Base-by-base conservation (phyloP, 192 early-diverging fungal genomes). In the Lobosporangium transversale region DNA sequence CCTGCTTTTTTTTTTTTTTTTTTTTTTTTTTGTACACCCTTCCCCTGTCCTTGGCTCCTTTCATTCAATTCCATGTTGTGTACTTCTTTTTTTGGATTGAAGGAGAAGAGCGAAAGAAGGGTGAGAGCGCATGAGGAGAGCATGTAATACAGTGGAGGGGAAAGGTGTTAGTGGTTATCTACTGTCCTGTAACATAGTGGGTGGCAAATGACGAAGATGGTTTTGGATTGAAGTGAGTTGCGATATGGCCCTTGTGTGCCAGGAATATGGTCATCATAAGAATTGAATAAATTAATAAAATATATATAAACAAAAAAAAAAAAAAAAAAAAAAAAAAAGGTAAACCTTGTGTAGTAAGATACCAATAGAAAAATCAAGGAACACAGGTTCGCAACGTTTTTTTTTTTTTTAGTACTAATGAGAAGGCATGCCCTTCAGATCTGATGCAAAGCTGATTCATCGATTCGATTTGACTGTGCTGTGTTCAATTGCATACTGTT, bases 71-170 rank as follows among this genome's bases (percentile, higher is more conserved):
- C 27, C 42, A 9, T 9, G 30, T 47, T 26, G 33, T 29, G 4
- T 48, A 7, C 33, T 24, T 62, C 23, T 51, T 62, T 51, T 30
- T 66, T 54, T 26, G 36, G 27, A 24, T 26, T 30, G 20, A 5
- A 24, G 29, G 33, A 33, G 31, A 27, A 35, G 31, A n/a, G 18
- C 8, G 31, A 49, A 3, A 48, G 47, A 50, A 35, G 8, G 14
- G 8, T 40, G 37, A 40, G 14, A 40, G 14, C 7, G 37, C 37
- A 40, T 7, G 37, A 7, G 14, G 37, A 40, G 8, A 40, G 37
- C 37, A 7, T 40, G 37, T 40, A 14, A 7, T 7, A 40, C 37
- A 40, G 37, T 14, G 37, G 7, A 40, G 14, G 37, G 8, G 8
- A 40, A 14, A 40, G n/a, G n/a, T n/a, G n/a, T n/a, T n/a, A n/a